Percentiles rank a stretch among this genome's conserved stretches.
Conservation (phyloP, 2,329 filamentous ascomycete species). For the Pseudogymnoascus sp. region DNA sequence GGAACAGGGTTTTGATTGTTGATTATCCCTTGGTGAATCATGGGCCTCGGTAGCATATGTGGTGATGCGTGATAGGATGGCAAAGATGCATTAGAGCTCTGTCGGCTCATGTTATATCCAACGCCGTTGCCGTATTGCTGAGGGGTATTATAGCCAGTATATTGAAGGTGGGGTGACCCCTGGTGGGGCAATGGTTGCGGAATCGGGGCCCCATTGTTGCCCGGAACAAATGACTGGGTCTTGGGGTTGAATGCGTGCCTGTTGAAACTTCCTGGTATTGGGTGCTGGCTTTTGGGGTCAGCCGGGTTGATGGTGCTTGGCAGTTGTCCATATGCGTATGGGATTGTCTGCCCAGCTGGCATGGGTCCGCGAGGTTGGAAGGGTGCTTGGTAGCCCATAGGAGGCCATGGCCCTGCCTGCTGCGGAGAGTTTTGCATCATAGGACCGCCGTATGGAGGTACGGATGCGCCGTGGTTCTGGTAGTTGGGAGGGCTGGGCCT, state of each 20-base stretch:
- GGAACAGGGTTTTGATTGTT: not conserved
- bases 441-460: constrained; percentile 26
- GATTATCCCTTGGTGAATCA: constrained; percentile 27
- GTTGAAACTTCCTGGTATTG: constrained; percentile 75
- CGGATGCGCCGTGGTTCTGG: constrained; percentile 26
- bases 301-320: constrained; percentile 61
- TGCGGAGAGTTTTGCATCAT: constrained; percentile 25
- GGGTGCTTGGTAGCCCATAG: constrained; percentile 21
- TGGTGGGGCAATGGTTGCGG: constrained; percentile 31
- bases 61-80: constrained; percentile 30
- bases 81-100: constrained; percentile 29
- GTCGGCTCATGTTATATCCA: constrained; percentile 29
- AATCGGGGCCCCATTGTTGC: constrained; percentile 41
- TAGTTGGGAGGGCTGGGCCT: constrained; percentile 24
- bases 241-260: constrained; percentile 88
- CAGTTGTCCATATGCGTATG: constrained; percentile 73
- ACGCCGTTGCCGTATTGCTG: constrained; percentile 26
- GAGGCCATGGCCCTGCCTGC: constrained; percentile 25
- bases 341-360: constrained; percentile 30
- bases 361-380: constrained; percentile 24
- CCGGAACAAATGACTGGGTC: constrained; percentile 83
- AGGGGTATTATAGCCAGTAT: constrained; percentile 28
- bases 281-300: constrained; percentile 68
- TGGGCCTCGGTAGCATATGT: constrained; percentile 27
- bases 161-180: constrained; percentile 35